Evolutionary conservation across 2,329 filamentous ascomycete species (phyloP).

Genomic region (Trichoderma semiorbis): DNA sequence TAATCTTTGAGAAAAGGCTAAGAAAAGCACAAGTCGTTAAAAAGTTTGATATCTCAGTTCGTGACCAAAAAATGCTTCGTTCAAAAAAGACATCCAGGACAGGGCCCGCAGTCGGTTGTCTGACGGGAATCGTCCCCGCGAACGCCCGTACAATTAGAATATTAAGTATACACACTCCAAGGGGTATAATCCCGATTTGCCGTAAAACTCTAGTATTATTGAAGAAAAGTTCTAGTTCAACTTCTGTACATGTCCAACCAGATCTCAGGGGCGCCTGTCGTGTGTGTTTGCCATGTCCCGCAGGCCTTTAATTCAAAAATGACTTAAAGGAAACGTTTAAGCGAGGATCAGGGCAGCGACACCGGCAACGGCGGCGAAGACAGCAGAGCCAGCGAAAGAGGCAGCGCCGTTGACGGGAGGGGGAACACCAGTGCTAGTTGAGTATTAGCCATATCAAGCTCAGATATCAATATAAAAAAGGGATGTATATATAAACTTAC

Average conservation of each 20-base stretch:
- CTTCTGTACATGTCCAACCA: slow-evolving; percentile 38
- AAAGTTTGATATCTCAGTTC: slow-evolving; percentile 17
- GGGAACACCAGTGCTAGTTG: slow-evolving; percentile 23
- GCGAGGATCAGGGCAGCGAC: slow-evolving; percentile 52
- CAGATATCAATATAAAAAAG: neutral
- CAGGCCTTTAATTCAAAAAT: slow-evolving; percentile 35
- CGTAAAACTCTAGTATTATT: slow-evolving; percentile 33
- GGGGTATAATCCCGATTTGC: slow-evolving; percentile 19
- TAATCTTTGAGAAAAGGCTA: neutral
- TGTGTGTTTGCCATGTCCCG: slow-evolving; percentile 37
- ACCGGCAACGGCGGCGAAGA: slow-evolving; percentile 54
- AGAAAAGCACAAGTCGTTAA: slow-evolving; percentile 16
- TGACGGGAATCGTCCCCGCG: slow-evolving; percentile 20
- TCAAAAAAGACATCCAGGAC: slow-evolving; percentile 24
- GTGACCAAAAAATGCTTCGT: slow-evolving; percentile 20
- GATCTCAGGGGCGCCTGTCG: slow-evolving; percentile 32
- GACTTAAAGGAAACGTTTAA: slow-evolving; percentile 43
- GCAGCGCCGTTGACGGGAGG: slow-evolving; percentile 49
- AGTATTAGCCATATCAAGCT: neutral
- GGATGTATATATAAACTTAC: slow-evolving; percentile 19
- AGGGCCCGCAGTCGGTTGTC: slow-evolving; percentile 19
- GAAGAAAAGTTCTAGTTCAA: slow-evolving; percentile 34
- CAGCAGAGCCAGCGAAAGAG: slow-evolving; percentile 50
- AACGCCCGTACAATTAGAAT: slow-evolving; percentile 43
- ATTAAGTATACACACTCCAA: slow-evolving; percentile 40